Percentiles rank a stretch among this genome's conserved stretches.
phyloP scores from a whole-genome alignment of 371 early-diverging fungal genomes.

The Phascolomyces articulosus region DNA sequence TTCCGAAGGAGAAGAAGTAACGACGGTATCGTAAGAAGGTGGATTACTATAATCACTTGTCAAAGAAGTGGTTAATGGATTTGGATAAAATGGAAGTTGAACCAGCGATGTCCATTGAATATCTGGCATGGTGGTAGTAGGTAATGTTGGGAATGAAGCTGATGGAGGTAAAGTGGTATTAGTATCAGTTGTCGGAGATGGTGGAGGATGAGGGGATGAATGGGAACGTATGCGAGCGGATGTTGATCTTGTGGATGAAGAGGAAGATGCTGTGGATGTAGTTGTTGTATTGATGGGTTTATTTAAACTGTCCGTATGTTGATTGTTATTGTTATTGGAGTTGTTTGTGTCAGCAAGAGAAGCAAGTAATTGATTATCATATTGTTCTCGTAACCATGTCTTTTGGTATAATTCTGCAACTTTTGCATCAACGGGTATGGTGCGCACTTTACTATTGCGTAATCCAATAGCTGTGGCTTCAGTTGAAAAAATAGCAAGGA shows the following conservation, averaged over 20 bases:
- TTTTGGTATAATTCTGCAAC: slow-evolving; percentile 31
- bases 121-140: slow-evolving; percentile 10
- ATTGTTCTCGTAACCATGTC: slow-evolving; percentile 26
- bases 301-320: no score
- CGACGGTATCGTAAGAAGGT: slow-evolving; percentile 45
- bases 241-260: background rate
- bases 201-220: slow-evolving; percentile 8
- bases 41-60: slow-evolving; percentile 45
- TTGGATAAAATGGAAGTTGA: slow-evolving; percentile 51
- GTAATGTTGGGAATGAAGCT: slow-evolving; percentile 5
- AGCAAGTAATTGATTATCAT: slow-evolving; percentile 22
- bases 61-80: slow-evolving; percentile 31
- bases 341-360: background rate
- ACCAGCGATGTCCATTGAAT: slow-evolving; percentile 48
- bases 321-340: slow-evolving; percentile 1
- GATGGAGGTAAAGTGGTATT: slow-evolving; percentile 8
- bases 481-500: slow-evolving; percentile 37
- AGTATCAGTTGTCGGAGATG: background rate
- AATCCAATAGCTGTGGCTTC: slow-evolving; percentile 48
- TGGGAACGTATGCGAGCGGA: slow-evolving; percentile 3
- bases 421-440: slow-evolving; percentile 32
- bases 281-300: background rate
- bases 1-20: slow-evolving; percentile 24
- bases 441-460: slow-evolving; percentile 37
- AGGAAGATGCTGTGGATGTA: background rate